These are phyloP conservation scores for Annulohypoxylon maeteangense DNA, from an alignment of 495 filamentous ascomycete species.

Conservation along the genomic window DNA sequence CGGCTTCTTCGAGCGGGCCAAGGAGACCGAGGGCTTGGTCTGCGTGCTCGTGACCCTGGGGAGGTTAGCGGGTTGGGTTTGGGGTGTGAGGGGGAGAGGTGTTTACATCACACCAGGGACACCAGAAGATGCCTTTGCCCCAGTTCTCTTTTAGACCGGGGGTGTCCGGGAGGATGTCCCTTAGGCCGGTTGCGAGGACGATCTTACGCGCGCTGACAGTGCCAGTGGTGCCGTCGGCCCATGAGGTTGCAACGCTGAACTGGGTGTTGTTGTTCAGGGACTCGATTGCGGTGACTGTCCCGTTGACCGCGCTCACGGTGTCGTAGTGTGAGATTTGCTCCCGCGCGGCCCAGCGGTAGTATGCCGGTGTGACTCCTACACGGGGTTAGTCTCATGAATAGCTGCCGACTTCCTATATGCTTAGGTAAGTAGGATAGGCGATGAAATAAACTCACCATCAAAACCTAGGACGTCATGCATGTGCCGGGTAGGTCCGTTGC, in stretches of 20 bases:
- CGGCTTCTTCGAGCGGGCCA: constrained; percentile 53
- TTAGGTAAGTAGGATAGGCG: background rate
- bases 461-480: constrained; percentile 70
- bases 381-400: background rate
- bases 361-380: constrained; percentile 61
- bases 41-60: constrained; percentile 56
- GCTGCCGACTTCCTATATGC: background rate
- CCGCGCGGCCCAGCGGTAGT: constrained; percentile 63
- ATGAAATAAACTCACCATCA: constrained; percentile 55
- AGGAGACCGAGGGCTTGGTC: constrained; percentile 66
- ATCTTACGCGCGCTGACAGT: constrained; percentile 61
- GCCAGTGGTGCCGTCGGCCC: constrained; percentile 39
- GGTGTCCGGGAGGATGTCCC: constrained; percentile 63
- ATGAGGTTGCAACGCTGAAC: constrained; percentile 54
- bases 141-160: constrained; percentile 62
- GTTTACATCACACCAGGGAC: constrained; percentile 67
- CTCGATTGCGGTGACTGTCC: constrained; percentile 59
- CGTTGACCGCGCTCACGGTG: constrained; percentile 61
- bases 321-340: constrained; percentile 61
- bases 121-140: constrained; percentile 70
- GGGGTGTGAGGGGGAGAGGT: background rate
- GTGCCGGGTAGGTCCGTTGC: constrained; percentile 63
- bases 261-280: constrained; percentile 52
- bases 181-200: constrained; percentile 65
- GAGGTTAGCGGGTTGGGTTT: background rate